Percentiles rank a stretch among this genome's conserved stretches.
These are phyloP conservation scores for Salix arbutifolia DNA, from an alignment of 345 rosid species.

Conservation along the genomic window DNA sequence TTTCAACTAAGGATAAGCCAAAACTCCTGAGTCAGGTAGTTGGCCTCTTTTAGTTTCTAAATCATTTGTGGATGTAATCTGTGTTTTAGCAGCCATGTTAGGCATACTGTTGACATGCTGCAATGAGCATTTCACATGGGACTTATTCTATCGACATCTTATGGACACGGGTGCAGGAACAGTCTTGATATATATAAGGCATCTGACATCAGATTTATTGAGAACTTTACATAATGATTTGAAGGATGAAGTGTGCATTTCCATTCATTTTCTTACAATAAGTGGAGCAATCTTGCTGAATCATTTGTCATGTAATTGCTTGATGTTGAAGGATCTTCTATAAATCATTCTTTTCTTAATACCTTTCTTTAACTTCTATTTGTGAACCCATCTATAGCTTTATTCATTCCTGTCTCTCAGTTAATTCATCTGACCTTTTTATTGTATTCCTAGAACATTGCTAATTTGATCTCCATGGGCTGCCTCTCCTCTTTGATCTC, in stretches of 20 bases:
- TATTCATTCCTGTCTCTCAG: neutral
- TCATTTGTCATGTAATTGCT: neutral
- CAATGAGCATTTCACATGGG: neutral
- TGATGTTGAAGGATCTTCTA: neutral
- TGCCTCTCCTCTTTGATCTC: neutral
- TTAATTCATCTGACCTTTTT: neutral
- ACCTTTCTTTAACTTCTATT: neutral
- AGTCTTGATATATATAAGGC: neutral
- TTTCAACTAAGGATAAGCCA: constrained; percentile 62
- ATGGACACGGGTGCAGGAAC: neutral
- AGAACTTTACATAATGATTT: neutral
- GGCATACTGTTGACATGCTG: neutral
- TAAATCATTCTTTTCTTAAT: neutral
- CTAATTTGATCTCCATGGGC: neutral
- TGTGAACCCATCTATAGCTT: neutral
- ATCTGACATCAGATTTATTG: neutral
- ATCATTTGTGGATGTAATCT: constrained; percentile 13
- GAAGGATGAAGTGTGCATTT: neutral
- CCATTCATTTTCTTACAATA: neutral
- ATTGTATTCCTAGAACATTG: neutral
- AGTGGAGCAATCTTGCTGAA: neutral
- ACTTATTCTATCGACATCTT: neutral
- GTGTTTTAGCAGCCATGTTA: neutral
- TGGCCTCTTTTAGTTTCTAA: constrained; percentile 3
- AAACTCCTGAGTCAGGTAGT: constrained; percentile 64